Conservation (phyloP, 140 eudicot genomes). For the Bidens hawaiensis region DNA sequence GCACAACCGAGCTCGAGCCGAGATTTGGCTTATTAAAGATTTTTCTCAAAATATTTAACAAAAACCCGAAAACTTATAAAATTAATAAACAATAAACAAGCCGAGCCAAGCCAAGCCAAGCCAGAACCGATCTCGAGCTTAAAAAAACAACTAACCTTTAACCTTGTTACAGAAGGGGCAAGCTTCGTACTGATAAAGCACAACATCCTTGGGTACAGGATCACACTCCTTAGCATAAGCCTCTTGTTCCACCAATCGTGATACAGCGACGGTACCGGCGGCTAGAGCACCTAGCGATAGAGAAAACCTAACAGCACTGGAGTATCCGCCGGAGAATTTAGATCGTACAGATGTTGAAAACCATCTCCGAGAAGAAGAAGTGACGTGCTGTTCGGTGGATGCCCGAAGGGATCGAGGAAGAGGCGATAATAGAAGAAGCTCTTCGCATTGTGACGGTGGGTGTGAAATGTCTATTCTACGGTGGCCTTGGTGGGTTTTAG, state of each 20-base stretch:
- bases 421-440: slow-evolving; percentile 21
- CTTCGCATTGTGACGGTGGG: slow-evolving; percentile 24
- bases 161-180: slow-evolving; percentile 98
- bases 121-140: not conserved
- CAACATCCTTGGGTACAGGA: slow-evolving; percentile 56
- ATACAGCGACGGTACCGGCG: slow-evolving; percentile 32
- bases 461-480: too few species aligned
- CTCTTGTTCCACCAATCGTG: too few species aligned
- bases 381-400: slow-evolving; percentile 14
- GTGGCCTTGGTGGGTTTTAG: not conserved
- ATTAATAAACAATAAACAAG: too few species aligned
- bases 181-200: slow-evolving; percentile 89
- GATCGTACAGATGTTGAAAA: slow-evolving; percentile 28
- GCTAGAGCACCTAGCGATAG: slow-evolving; percentile 35
- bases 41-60: too few species aligned
- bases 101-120: not conserved
- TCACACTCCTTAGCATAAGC: slow-evolving; percentile 48
- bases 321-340: not conserved
- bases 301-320: slow-evolving; percentile 5
- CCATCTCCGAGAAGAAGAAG: slow-evolving; percentile 17
- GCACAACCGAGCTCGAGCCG: too few species aligned
- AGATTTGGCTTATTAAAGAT: too few species aligned
- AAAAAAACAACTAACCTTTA: slow-evolving; percentile 58
- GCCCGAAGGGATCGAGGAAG: slow-evolving; percentile 14
- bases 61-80: too few species aligned